Base-by-base conservation (phyloP, 2,329 filamentous ascomycete species). In the Alternaria arborescens region DNA sequence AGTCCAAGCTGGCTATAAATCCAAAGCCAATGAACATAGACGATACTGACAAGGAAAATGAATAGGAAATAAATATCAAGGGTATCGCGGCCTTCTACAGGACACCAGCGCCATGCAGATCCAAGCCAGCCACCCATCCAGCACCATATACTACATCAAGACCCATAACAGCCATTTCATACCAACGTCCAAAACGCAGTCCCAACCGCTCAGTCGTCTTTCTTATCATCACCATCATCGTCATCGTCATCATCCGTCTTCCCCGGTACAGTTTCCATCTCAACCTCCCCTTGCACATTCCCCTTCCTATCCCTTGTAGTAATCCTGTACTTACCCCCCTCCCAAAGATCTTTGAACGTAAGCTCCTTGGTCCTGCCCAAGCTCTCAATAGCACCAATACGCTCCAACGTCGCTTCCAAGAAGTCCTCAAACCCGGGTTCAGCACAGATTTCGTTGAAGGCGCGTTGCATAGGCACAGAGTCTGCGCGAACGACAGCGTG, bases 401-500 rank as follows among this genome's bases (percentile, higher is more conserved):
- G 87, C 60, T 94, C 86, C 24, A 97, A 82, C 0, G 95, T 98
- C 3, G 86, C 89, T 62, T 97, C 89, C 16, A 99, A 82, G 76
- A 93, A 90, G 66, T 94, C 83, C 24, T 93, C 88, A 77, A 99
- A 99, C 6, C 91, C 91, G 4, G 88, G 85, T 69, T 90, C 80
- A 3, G 82, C 78, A 75, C 93, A 97, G 12, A 99, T 94, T 71
- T 94, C 88, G 58, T 88, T 86, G 79, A 99, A 97, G 0, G 95
- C 95, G 50, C 89, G 88, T 79, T 97, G 93, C 95, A 99, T 99
- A 2, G 95, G 95, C 26, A 99, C 94, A 2, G 90, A 94, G 77
- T 96, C 94, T 1, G 95, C 95, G 47, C 95, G 89, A 8, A 99
- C 95, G 77, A 91, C 90, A 16, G 94, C 93, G 41, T 87, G 86